Percentiles rank a stretch among this genome's conserved stretches.
Evolutionary conservation across 371 early-diverging fungal genomes (phyloP).

Genomic region (Zychaea mexicana): DNA sequence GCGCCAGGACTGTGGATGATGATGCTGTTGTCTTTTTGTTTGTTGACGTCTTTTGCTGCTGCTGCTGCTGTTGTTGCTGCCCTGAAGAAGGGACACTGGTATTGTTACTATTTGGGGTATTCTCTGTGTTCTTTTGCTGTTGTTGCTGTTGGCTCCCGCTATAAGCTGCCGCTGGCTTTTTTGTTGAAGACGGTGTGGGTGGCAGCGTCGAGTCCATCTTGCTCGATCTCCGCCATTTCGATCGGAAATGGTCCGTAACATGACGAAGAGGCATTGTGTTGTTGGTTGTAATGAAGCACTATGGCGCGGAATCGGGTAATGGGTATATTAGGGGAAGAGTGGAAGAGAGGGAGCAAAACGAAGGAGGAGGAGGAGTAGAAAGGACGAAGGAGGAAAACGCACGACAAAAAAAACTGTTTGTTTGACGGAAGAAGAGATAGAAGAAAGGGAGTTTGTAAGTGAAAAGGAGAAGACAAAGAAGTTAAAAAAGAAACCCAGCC

Average conservation of each 20-base stretch:
- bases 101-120: not conserved
- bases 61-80: slow-evolving; percentile 5
- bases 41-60: slow-evolving; percentile 4
- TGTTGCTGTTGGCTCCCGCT: slow-evolving; percentile 14
- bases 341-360: slow-evolving; percentile 8
- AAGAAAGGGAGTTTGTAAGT: slow-evolving; percentile 2
- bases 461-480: slow-evolving; percentile 9
- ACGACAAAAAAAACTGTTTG: not conserved
- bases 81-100: not conserved
- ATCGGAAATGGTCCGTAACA: slow-evolving; percentile 36
- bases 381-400: not conserved
- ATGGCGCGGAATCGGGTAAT: not conserved
- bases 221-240: slow-evolving; percentile 41
- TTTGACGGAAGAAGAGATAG: not conserved
- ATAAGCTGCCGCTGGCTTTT: too few species aligned
- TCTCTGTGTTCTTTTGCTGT: not conserved
- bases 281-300: slow-evolving; percentile 5
- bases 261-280: slow-evolving; percentile 36
- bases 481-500: slow-evolving; percentile 3
- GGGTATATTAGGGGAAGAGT: slow-evolving; percentile 6
- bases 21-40: slow-evolving; percentile 9
- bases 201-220: slow-evolving; percentile 38
- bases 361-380: not conserved
- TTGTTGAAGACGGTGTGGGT: not conserved
- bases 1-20: too few species aligned